Base-by-base conservation (phyloP, 179 eudicot genomes). In the Beta corolliflora region DNA sequence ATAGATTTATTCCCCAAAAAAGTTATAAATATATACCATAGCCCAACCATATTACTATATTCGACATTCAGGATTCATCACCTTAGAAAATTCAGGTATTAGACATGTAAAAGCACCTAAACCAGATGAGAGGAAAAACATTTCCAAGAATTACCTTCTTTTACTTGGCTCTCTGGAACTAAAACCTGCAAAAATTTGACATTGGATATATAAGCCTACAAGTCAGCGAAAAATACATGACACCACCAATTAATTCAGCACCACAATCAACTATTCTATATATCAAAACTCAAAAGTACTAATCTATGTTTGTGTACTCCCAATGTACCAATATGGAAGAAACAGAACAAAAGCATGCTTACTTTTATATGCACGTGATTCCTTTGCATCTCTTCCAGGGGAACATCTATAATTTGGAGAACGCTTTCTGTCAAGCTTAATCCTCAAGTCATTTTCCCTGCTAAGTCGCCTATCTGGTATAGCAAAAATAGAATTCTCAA, bases 401-500 rank as follows among this genome's bases (percentile, higher is more conserved):
- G 97, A 92, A 77, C 84, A 86, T 81, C 88, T 89, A 64, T 78
- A 89, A 65, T 55, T 77, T 53, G 98, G 93, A 83, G 99, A 95
- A 61, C 80, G 94, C 82, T 89, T 89, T 81, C 93, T 88, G 70
- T 87, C 97, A 77, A 93, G 91, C 90, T 87, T 95, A 81, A 84
- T 93, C 87, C 97, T 89, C 86, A 91, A 86, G 82, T 92, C 98
- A 81, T 81, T 80, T 69, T 76, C 85, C 73, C 90, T 80, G 75
- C 81, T 69, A 74, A 85, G 90, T 82, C 88, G 91, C 85, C 93
- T 87, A 67, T 91, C 99, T 95, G 91, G 83, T 74, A 78, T 77
- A 53, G 54, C 36, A 31, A 85, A 71, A 48, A 58, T 2, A 56
- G 31, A 68, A 77, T 61, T 67, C 84, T 85, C 81, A 73, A 79